Conservation (phyloP, 768 basidiomycete species). For the Harrya chromipes region DNA sequence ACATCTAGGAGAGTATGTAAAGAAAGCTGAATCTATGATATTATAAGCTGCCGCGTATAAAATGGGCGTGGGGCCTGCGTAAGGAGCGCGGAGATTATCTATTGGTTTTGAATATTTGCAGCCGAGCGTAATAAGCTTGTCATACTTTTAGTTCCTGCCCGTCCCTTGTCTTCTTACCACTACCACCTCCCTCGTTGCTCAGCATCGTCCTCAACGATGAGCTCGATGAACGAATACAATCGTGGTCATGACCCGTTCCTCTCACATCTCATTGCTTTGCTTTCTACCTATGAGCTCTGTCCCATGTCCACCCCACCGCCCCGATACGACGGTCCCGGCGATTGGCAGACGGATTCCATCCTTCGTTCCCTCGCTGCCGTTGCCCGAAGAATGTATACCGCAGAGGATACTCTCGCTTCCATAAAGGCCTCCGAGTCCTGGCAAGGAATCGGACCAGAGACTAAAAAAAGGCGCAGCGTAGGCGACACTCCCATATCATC, state of each 20-base stretch:
- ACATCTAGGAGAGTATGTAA: slow-evolving; percentile 45
- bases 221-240: slow-evolving; percentile 25
- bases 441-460: slow-evolving; percentile 36
- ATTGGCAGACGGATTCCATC: slow-evolving; percentile 60
- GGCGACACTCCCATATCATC: slow-evolving; percentile 35
- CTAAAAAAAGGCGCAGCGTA: slow-evolving; percentile 45
- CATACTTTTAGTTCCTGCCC: neutral
- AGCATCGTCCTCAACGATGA: slow-evolving; percentile 32
- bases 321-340: slow-evolving; percentile 51
- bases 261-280: slow-evolving; percentile 53
- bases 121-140: slow-evolving; percentile 4
- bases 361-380: slow-evolving; percentile 49
- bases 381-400: slow-evolving; percentile 52
- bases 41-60: neutral
- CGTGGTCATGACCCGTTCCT: slow-evolving; percentile 39
- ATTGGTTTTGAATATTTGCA: slow-evolving; percentile 3
- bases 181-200: slow-evolving; percentile 2
- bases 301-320: slow-evolving; percentile 49
- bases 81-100: slow-evolving; percentile 20
- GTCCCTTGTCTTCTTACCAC: slow-evolving; percentile 4
- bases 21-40: neutral
- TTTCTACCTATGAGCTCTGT: slow-evolving; percentile 58
- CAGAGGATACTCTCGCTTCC: slow-evolving; percentile 45
- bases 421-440: slow-evolving; percentile 39
- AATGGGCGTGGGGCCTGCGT: neutral